phyloP scores from a whole-genome alignment of 306 rosid species.

The Benincasa hispida region DNA sequence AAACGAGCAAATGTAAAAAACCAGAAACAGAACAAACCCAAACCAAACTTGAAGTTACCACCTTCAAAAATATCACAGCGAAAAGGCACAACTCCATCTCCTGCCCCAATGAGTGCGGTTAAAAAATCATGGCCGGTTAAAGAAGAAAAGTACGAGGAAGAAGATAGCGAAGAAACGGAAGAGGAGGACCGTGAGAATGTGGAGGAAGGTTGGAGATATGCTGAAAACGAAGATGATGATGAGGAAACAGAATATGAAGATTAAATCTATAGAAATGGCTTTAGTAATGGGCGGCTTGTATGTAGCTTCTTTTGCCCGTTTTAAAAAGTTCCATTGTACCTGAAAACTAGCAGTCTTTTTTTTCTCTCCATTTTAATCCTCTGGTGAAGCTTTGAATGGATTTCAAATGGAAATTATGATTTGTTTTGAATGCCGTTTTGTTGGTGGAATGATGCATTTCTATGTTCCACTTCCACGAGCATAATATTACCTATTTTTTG shows the following conservation, averaged over 20 bases:
- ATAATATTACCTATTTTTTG: not conserved
- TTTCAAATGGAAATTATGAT: not conserved
- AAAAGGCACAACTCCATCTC: slow-evolving; percentile 46
- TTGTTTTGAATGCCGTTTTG: not conserved
- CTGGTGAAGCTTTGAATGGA: not conserved
- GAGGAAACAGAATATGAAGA: slow-evolving; percentile 96
- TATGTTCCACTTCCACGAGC: not conserved
- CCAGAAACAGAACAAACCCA: slow-evolving; percentile 64
- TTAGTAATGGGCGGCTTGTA: not conserved
- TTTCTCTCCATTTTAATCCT: not conserved
- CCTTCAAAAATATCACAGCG: slow-evolving; percentile 45
- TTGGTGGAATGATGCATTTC: not conserved
- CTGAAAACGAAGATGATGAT: slow-evolving; percentile 78
- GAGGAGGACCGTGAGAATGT: slow-evolving; percentile 89
- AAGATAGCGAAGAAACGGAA: slow-evolving; percentile 97
- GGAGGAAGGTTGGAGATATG: slow-evolving; percentile 86
- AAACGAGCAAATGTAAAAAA: slow-evolving; percentile 46
- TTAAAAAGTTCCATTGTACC: not conserved
- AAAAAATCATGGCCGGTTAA: slow-evolving; percentile 74
- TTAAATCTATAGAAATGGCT: slow-evolving; percentile 6
- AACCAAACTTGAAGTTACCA: slow-evolving; percentile 61
- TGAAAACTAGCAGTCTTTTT: not conserved
- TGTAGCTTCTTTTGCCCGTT: not conserved
- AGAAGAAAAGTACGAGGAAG: slow-evolving; percentile 60
- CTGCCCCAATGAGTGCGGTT: slow-evolving; percentile 24